Evolutionary conservation across 495 filamentous ascomycete genomes (phyloP), one percentile per base, ranked within the genome.

Genomic region (Annulohypoxylon maeteangense): DNA sequence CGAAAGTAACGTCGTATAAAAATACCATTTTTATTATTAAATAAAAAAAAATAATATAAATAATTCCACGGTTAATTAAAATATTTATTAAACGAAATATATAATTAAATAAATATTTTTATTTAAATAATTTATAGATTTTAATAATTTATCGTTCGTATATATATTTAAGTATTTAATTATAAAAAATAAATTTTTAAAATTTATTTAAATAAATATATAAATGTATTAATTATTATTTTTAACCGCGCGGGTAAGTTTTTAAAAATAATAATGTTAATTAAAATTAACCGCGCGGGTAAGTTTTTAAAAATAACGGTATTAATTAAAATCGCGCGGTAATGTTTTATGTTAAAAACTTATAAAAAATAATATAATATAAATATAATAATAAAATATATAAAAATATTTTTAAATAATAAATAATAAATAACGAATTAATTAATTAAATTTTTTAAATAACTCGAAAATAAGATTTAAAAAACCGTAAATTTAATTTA

Each of bases 101-200:
- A 55, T 55, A 16, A 32, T 34, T 16, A 16, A 51, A 27, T 38
- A 38, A 6, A 29, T 2, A 40, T 20, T 38, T 57, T 14, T 8
- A 22, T 4, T 57, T 40, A 23, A 16, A 34, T 34, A 34, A 22
- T 32, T 57, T 34, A 40, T 7, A 45, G 22, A 57, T 40, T 38
- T 34, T 22, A 22, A 14, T 38, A 40, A 38, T 40, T 38, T 11
- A 40, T 38, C 38, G 14, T 36, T 20, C 5, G 22, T 38, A 38
- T 36, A 36, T 36, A 38, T 56, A 20, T 54, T 54, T 54, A n/a
- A n/a, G n/a, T 32, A 31, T 14, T 54, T 54, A 29, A 29, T 31
- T 7, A 7, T 54, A 31, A 34, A 32, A 32, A 34, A 55, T 34
- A 55, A 34, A 55, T 55, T 34, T 32, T n/a, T 55, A 34, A 55